A percentile compares a stretch with the other conserved stretches of the same genome.
phyloP scores from a whole-genome alignment of 2,329 filamentous ascomycete genomes.

The Stachybotrys chlorohalonatus region DNA sequence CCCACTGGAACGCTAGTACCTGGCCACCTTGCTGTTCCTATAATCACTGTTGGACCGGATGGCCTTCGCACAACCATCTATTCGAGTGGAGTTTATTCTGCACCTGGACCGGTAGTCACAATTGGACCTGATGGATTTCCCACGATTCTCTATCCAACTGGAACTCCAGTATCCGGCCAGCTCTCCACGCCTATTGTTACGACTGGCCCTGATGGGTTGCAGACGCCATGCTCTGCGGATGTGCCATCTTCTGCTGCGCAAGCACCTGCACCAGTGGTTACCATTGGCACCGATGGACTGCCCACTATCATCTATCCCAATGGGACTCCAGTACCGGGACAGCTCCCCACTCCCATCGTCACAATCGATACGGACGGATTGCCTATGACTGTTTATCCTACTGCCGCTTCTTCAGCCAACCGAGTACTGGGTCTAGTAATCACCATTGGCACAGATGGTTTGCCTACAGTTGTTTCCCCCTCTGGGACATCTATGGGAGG shows the following conservation, averaged over 20 bases:
- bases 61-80: too few species aligned
- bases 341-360: constrained; percentile 5
- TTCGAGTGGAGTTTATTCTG: constrained; percentile 2
- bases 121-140: too few species aligned
- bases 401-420: not conserved
- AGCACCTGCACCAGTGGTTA: constrained; percentile 6
- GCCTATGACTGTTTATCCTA: not conserved
- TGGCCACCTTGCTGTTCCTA: not conserved
- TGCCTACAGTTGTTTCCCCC: not conserved
- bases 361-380: constrained; percentile 3
- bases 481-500: not conserved
- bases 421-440: not conserved
- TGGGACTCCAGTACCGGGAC: constrained; percentile 2
- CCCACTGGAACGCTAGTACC: not conserved
- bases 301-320: constrained; percentile 25
- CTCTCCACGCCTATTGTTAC: constrained; percentile 5
- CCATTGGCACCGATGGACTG: constrained; percentile 21
- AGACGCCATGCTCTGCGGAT: not conserved
- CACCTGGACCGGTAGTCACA: not conserved
- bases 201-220: constrained; percentile 1
- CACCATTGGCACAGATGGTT: not conserved
- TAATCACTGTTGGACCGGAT: too few species aligned
- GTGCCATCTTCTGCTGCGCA: constrained; percentile 8
- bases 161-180: not conserved
- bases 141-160: too few species aligned